Percentiles rank a stretch among this genome's conserved stretches.
phyloP scores from a whole-genome alignment of 2,329 filamentous ascomycete genomes.

The Gyromitra esculenta region DNA sequence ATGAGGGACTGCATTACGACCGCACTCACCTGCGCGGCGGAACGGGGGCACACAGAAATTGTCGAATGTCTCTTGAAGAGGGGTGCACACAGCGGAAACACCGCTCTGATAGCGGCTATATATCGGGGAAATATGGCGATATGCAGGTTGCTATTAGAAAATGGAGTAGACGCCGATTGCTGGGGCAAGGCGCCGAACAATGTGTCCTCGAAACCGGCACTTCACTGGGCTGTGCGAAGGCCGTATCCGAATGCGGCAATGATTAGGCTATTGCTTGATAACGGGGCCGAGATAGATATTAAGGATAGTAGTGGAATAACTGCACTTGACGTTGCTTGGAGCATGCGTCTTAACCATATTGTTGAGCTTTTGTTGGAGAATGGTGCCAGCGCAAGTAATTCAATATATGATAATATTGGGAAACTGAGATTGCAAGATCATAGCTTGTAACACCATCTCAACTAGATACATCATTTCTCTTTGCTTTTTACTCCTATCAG shows the following conservation, averaged over 20 bases:
- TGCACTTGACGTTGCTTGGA: constrained; percentile 25
- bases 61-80: constrained; percentile 20
- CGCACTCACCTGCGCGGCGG: constrained; percentile 28
- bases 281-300: constrained; percentile 26
- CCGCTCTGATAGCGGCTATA: constrained; percentile 15
- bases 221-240: constrained; percentile 24
- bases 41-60: constrained; percentile 18
- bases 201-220: constrained; percentile 10
- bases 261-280: constrained; percentile 12
- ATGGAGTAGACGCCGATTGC: constrained; percentile 28
- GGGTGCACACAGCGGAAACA: constrained; percentile 10
- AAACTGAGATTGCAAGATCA: background rate
- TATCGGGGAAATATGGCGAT: constrained; percentile 30
- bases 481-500: background rate
- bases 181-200: constrained; percentile 16
- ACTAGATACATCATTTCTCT: background rate
- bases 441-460: background rate
- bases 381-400: constrained; percentile 16
- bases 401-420: background rate
- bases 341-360: constrained; percentile 11
- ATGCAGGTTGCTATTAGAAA: constrained; percentile 25
- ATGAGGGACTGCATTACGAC: constrained; percentile 16
- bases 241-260: constrained; percentile 24
- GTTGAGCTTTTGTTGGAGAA: constrained; percentile 17
- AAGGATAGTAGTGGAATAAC: constrained; percentile 24